Percentiles rank a stretch among this genome's conserved stretches.
Conservation (phyloP, 1,284 basidiomycete genomes). For the Coniophora puteana region DNA sequence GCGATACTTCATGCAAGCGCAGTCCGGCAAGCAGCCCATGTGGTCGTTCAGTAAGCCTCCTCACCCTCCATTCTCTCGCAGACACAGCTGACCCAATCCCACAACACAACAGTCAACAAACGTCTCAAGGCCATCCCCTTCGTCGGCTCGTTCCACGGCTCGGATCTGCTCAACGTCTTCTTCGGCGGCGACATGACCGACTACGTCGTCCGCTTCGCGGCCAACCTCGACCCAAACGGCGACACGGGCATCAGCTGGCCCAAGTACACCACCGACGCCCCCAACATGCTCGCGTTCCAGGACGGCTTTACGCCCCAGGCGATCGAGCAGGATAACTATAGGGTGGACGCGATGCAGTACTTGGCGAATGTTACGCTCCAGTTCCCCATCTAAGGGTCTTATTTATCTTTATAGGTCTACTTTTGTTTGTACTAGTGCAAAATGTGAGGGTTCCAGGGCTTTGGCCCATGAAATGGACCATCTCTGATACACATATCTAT, state of each 20-base stretch:
- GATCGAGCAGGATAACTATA: slow-evolving; percentile 39
- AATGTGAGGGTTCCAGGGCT: too few species aligned
- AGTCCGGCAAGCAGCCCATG: slow-evolving; percentile 37
- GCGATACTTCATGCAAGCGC: slow-evolving; percentile 44
- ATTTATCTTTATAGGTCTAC: background rate
- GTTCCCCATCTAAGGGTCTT: slow-evolving; percentile 31
- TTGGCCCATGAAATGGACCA: too few species aligned
- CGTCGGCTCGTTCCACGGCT: slow-evolving; percentile 41
- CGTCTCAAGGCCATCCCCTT: slow-evolving; percentile 37
- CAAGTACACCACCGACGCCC: slow-evolving; percentile 34
- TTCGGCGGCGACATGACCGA: slow-evolving; percentile 34
- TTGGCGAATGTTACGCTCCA: slow-evolving; percentile 34
- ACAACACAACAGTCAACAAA: slow-evolving; percentile 36
- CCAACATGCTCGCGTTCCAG: slow-evolving; percentile 41
- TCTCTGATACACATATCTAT: too few species aligned
- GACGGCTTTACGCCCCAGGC: slow-evolving; percentile 34
- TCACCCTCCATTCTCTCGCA: background rate
- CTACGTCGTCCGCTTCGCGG: slow-evolving; percentile 39
- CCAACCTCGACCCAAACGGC: slow-evolving; percentile 45
- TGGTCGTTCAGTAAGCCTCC: slow-evolving; percentile 44
- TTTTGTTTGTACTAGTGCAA: background rate
- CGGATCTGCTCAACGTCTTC: slow-evolving; percentile 38
- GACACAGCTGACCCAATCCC: background rate
- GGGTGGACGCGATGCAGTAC: slow-evolving; percentile 37
- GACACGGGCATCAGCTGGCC: slow-evolving; percentile 44